Conservation (phyloP, 495 filamentous ascomycete genomes). For the Poronia punctata region DNA sequence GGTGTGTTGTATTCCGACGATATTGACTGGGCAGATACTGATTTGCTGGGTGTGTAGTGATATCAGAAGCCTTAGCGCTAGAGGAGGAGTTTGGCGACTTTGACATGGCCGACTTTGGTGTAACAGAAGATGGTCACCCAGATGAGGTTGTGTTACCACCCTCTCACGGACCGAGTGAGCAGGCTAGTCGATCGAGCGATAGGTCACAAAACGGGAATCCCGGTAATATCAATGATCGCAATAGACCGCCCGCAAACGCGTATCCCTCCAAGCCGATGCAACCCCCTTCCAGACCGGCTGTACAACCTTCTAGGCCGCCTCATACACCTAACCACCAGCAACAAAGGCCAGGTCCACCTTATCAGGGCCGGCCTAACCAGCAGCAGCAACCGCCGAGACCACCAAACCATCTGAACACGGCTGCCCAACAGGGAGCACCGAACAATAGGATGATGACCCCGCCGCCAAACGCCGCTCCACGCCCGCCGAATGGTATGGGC, state of each 20-base stretch:
- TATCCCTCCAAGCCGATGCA: slow-evolving; percentile 24
- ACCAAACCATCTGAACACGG: slow-evolving; percentile 29
- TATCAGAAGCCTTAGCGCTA: slow-evolving; percentile 11
- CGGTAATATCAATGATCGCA: slow-evolving; percentile 23
- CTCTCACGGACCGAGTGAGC: slow-evolving; percentile 16
- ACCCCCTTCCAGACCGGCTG: slow-evolving; percentile 26
- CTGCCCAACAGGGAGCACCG: slow-evolving; percentile 20
- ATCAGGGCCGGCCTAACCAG: slow-evolving; percentile 23
- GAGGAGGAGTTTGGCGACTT: slow-evolving; percentile 42
- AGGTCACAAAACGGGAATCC: slow-evolving; percentile 13
- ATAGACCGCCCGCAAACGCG: slow-evolving; percentile 18
- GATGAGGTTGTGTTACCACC: slow-evolving; percentile 52
- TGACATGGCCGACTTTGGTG: slow-evolving; percentile 67
- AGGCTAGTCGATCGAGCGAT: slow-evolving; percentile 14
- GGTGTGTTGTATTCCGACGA: slow-evolving; percentile 23
- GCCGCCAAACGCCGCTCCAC: slow-evolving; percentile 11
- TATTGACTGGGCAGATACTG: slow-evolving; percentile 26
- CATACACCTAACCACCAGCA: slow-evolving; percentile 33
- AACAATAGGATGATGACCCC: slow-evolving; percentile 19
- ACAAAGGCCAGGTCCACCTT: slow-evolving; percentile 17
- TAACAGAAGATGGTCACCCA: slow-evolving; percentile 50
- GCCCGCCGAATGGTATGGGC: slow-evolving; percentile 5
- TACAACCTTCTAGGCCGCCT: slow-evolving; percentile 23
- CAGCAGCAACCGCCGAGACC: slow-evolving; percentile 19
- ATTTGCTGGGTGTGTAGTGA: slow-evolving; percentile 24